Base-by-base conservation (phyloP, 2,329 filamentous ascomycete species). In the Raffaelea arxii region DNA sequence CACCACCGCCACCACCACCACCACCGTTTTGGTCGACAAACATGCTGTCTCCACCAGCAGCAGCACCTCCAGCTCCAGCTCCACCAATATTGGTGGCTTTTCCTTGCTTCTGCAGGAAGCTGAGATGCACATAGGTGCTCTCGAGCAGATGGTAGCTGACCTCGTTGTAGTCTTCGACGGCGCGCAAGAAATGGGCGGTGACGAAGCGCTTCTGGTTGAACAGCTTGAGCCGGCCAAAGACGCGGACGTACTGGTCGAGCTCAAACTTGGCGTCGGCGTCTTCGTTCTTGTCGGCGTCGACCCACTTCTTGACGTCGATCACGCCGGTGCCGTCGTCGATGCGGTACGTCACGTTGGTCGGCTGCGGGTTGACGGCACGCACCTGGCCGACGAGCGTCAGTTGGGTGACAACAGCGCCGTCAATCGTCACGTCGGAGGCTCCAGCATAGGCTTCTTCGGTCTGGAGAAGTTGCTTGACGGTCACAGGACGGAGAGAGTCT, bases 301-400 rank as follows among this genome's bases (percentile, higher is more conserved):
- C 74, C 84, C 86, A 94, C 63, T 85, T 82, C 70, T 92, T 94
- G 55, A 88, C 90, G 65, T 98, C 94, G 57, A 96, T 83, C 51
- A 82, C 75, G 50, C 88, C 90, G 1, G 94, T 98, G 62, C 92
- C 92, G 65, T 98, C 92, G 67, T 98, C 92, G 57, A 98, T 72
- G 59, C 83, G 86, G 75, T 94, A 94, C 40, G 87, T 95, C 55
- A 89, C 81, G 68, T 95, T 94, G 55, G 91, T 96, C 36, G 84
- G 78, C 68, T 94, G 88, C n/a, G 78, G 76, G 60, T 80, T 85
- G 65, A 96, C 81, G 66, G 82, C 82, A 62, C 89, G 87, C 57
- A 98, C 82, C 72, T 96, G 91, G 44, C 87, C 92, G 50, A 98
- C 80, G 55, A 97, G 83, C 25, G 86, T 91, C 51, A 94, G 71